Base-by-base conservation (phyloP, 2,329 filamentous ascomycete genomes). In the Thelonectria blattea region DNA sequence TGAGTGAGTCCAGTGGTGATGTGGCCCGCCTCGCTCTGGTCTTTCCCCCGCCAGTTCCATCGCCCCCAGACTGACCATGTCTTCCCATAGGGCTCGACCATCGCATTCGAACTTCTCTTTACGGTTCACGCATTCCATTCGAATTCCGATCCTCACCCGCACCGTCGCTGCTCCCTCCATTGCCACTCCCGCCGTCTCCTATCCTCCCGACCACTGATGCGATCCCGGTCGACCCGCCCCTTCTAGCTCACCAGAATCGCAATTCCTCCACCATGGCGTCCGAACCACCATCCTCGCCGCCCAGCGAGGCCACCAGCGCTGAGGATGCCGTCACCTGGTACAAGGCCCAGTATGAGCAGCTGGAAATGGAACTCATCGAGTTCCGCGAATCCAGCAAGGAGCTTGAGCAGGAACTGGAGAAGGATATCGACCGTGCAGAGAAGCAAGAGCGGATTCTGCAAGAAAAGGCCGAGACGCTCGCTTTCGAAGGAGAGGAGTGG, bases 401-500 rank as follows among this genome's bases (percentile, higher is more conserved):
- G 76, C 85, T 99, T 30, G 95, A 99, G 77, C 87, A 90, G 49
- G 95, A 98, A 78, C 83, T 99, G 54, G 95, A 99, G 78, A 96
- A 93, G 81, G 95, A 99, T 75, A 89, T 99, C 58, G 94, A 98
- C 71, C 90, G 92, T 46, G 93, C 93, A 46, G 95, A 99, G 82
- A 96, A 96, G 81, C 87, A 93, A 70, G 94, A 98, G 79, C 86
- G 93, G 65, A 83, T 88, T 65, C 79, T 97, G 69, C 89, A 93
- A 75, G 90, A 96, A 76, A 96, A 94, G 80, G 90, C 92, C 1
- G 94, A 98, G 76, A 85, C 83, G 39, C 77, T 96, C 64, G 87
- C 85, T 51, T 99, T 92, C 73, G 93, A 98, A 76, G 93, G 95
- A 1, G 93, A 98, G 60, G 95, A 99, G 79, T 99, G 95, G 95